Conservation (phyloP, 2,329 filamentous ascomycete genomes). For the Aspergillus ruber region DNA sequence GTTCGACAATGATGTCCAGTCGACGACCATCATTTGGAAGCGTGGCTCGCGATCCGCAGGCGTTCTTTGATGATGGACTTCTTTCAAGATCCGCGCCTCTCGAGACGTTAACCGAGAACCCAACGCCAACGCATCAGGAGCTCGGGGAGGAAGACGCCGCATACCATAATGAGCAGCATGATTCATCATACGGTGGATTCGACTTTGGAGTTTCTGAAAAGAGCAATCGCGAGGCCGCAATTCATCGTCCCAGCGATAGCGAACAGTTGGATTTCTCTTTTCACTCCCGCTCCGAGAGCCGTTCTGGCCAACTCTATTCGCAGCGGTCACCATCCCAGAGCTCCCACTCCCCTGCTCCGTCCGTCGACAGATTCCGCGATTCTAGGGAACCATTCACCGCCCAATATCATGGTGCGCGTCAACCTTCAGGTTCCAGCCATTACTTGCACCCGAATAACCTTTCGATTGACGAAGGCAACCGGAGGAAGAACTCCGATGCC, state of each 20-base stretch:
- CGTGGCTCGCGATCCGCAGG: conserved; percentile 21
- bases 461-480: conserved; percentile 2
- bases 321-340: background rate
- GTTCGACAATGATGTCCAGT: conserved; percentile 25
- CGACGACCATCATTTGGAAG: conserved; percentile 29
- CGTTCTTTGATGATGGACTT: conserved; percentile 26
- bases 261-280: background rate
- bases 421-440: conserved; percentile 9
- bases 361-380: background rate
- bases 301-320: background rate
- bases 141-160: conserved; percentile 15
- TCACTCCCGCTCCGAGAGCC: background rate
- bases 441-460: conserved; percentile 2
- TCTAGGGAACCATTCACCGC: background rate
- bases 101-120: conserved; percentile 1
- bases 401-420: background rate
- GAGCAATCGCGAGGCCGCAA: background rate
- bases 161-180: too few species aligned
- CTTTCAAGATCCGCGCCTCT: conserved; percentile 24
- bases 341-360: background rate
- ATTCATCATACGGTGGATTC: conserved; percentile 18
- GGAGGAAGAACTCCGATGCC: conserved; percentile 23
- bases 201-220: conserved; percentile 20
- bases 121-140: background rate
- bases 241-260: background rate